Evolutionary conservation across 192 early-diverging fungal species (phyloP).

Genomic region (Dissophora ornata): DNA sequence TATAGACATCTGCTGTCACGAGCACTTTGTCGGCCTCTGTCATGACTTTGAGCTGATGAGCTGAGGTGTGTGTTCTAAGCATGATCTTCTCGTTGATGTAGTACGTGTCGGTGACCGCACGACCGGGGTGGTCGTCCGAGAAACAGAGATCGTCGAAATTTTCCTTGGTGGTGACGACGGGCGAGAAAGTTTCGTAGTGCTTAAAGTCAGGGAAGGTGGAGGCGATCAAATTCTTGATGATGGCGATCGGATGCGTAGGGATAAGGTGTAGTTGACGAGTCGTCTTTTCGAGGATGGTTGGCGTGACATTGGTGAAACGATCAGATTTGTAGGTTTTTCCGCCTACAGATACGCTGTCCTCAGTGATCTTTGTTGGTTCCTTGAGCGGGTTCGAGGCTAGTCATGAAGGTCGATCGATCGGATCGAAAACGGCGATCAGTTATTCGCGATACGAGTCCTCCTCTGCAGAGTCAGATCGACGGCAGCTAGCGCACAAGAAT

Average conservation of each 20-base stretch:
- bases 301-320: slow-evolving; percentile 80
- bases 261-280: slow-evolving; percentile 80
- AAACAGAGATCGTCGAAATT: slow-evolving; percentile 97
- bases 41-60: slow-evolving; percentile 90
- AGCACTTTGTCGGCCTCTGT: slow-evolving; percentile 76
- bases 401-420: no score
- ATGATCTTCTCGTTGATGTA: slow-evolving; percentile 86
- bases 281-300: slow-evolving; percentile 80
- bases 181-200: slow-evolving; percentile 73
- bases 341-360: slow-evolving; percentile 49
- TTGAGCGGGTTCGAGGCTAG: slow-evolving; percentile 11
- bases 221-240: slow-evolving; percentile 85
- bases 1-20: slow-evolving; percentile 97
- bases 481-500: no score
- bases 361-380: slow-evolving; percentile 32
- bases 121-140: slow-evolving; percentile 82
- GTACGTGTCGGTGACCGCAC: slow-evolving; percentile 90
- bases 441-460: no score
- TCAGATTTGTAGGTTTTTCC: slow-evolving; percentile 64
- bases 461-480: no score
- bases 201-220: slow-evolving; percentile 75
- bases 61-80: slow-evolving; percentile 93
- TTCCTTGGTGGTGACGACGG: slow-evolving; percentile 83
- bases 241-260: slow-evolving; percentile 87
- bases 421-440: no score